Evolutionary conservation across 2,329 filamentous ascomycete genomes (phyloP).

Genomic region (Coleophoma cylindrospora): DNA sequence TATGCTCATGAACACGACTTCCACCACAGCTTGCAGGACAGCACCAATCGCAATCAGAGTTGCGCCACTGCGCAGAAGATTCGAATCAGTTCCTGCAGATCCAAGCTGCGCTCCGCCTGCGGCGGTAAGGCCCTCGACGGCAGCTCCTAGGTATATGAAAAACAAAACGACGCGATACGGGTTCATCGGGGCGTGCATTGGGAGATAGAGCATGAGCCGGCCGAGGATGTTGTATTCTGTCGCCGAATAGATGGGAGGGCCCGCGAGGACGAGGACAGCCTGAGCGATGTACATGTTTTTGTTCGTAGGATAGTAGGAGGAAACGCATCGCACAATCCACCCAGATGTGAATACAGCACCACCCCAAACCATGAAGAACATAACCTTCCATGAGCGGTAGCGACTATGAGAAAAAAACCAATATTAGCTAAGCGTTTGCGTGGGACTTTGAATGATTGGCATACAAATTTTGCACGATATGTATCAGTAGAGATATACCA

Average conservation of each 20-base stretch:
- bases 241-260: slow-evolving; percentile 31
- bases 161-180: slow-evolving; percentile 28
- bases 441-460: slow-evolving; percentile 2
- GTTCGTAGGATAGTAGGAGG: slow-evolving; percentile 23
- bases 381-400: slow-evolving; percentile 29
- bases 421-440: background rate
- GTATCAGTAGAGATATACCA: slow-evolving; percentile 24
- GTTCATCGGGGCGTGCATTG: slow-evolving; percentile 31
- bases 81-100: slow-evolving; percentile 13
- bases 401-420: slow-evolving; percentile 10
- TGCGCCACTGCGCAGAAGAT: slow-evolving; percentile 17
- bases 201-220: slow-evolving; percentile 31
- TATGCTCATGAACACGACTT: slow-evolving; percentile 16
- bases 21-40: slow-evolving; percentile 27
- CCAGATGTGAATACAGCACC: slow-evolving; percentile 29
- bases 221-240: slow-evolving; percentile 31
- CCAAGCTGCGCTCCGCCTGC: slow-evolving; percentile 24
- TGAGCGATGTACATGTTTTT: slow-evolving; percentile 29
- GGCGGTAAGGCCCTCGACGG: slow-evolving; percentile 28
- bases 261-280: slow-evolving; percentile 26
- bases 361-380: slow-evolving; percentile 30
- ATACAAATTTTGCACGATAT: slow-evolving; percentile 29
- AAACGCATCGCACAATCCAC: slow-evolving; percentile 29
- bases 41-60: slow-evolving; percentile 22
- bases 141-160: slow-evolving; percentile 30